phyloP scores from a whole-genome alignment of 768 basidiomycete genomes.

The Auricularia sp. region DNA sequence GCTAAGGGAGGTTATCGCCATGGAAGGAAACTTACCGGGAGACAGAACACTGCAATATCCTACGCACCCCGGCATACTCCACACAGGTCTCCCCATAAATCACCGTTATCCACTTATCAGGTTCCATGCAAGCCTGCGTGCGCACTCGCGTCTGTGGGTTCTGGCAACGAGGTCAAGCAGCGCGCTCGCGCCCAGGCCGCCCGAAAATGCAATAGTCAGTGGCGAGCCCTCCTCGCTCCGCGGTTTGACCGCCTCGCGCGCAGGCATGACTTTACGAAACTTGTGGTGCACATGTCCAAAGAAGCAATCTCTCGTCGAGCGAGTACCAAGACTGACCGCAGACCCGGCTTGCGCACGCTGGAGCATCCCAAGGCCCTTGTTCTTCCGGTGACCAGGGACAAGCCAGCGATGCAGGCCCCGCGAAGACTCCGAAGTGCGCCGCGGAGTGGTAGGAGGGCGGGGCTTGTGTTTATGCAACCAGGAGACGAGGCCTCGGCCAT shows the following conservation, averaged over 20 bases:
- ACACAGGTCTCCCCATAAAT: conserved; percentile 63
- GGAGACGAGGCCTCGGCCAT: not conserved
- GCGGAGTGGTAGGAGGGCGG: not conserved
- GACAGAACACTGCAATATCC: not conserved
- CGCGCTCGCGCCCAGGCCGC: conserved; percentile 65
- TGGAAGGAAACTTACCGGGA: too few relatives aligned
- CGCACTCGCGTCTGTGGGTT: conserved; percentile 37
- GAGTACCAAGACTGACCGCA: conserved; percentile 21
- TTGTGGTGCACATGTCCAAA: conserved; percentile 48
- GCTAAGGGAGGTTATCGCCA: too few relatives aligned
- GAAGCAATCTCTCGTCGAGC: conserved; percentile 44
- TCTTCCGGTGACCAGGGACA: not conserved
- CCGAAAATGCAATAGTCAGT: conserved; percentile 60
- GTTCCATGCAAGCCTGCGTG: conserved; percentile 43
- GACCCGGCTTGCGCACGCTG: not conserved
- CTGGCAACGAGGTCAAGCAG: conserved; percentile 57
- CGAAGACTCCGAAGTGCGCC: not conserved
- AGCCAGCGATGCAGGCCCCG: not conserved
- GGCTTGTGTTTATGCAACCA: not conserved
- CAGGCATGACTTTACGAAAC: conserved; percentile 47
- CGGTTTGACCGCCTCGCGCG: conserved; percentile 44
- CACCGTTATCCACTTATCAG: conserved; percentile 43
- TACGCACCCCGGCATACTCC: conserved; percentile 34
- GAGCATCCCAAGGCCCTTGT: not conserved
- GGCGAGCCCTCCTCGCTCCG: conserved; percentile 54